These are phyloP conservation scores for Alliaria petiolata DNA, from an alignment of 345 rosid genomes.

Conservation along the genomic window DNA sequence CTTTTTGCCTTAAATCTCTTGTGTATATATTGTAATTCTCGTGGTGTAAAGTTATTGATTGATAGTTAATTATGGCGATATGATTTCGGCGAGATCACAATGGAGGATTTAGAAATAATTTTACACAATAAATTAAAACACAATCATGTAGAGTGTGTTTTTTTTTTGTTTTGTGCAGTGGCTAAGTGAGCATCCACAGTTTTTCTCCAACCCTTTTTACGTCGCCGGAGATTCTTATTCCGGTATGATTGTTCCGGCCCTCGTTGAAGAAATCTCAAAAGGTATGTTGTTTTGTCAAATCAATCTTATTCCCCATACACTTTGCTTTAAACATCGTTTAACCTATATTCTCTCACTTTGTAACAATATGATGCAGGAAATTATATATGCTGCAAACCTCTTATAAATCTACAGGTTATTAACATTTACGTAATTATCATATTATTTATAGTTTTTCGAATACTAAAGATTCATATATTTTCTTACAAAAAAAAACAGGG, in stretches of 20 bases:
- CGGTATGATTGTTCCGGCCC: constrained; percentile 48
- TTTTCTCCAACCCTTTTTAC: constrained; percentile 46
- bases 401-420: constrained; percentile 40
- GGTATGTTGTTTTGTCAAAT: neutral
- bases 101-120: too few species aligned
- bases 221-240: constrained; percentile 68
- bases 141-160: neutral
- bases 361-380: constrained; percentile 6
- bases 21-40: neutral
- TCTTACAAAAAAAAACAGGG: constrained; percentile 37
- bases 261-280: constrained; percentile 39
- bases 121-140: too few species aligned
- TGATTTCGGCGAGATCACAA: too few species aligned
- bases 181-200: constrained; percentile 52
- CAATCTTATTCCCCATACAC: too few species aligned
- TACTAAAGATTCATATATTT: neutral
- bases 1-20: neutral
- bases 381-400: constrained; percentile 16
- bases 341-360: neutral
- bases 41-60: neutral
- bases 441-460: neutral
- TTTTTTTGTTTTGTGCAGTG: constrained; percentile 36
- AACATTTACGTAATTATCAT: neutral
- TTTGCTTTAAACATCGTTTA: neutral
- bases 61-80: neutral